Evolutionary conservation across 176 grass and related monocot genomes (phyloP).

Genomic region (Oropetium thomaeum): DNA sequence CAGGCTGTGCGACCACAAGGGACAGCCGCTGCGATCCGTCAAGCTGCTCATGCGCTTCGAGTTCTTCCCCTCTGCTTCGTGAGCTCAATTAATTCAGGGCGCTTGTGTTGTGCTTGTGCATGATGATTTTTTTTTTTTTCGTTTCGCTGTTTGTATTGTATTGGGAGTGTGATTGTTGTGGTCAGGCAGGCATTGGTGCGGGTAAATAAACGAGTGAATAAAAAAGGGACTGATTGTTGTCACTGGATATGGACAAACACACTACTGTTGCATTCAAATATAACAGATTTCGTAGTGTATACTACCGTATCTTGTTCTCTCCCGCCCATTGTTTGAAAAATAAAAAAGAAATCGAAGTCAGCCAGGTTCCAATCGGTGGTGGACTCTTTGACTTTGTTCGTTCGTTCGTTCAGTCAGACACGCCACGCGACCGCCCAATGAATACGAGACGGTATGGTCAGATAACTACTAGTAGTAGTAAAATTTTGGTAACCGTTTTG

Average conservation of each 20-base stretch:
- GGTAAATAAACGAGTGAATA: no score
- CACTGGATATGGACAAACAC: background rate
- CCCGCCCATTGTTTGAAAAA: background rate
- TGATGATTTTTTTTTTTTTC: background rate
- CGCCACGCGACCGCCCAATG: background rate
- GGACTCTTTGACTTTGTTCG: background rate
- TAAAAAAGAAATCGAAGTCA: background rate
- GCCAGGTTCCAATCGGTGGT: background rate
- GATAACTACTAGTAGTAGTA: no score
- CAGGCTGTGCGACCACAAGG: slow-evolving; percentile 41
- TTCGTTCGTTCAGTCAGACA: slow-evolving; percentile 12
- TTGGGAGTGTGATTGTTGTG: background rate
- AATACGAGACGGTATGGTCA: background rate
- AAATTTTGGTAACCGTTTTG: no score
- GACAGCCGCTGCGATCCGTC: slow-evolving; percentile 49
- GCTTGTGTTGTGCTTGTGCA: background rate
- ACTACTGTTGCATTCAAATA: no score
- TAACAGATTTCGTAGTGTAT: background rate
- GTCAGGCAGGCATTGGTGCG: background rate
- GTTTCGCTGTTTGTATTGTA: background rate
- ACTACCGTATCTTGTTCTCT: no score
- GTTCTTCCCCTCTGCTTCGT: background rate
- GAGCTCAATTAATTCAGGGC: no score
- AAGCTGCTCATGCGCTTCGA: slow-evolving; percentile 81
- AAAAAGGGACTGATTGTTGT: background rate